These are phyloP conservation scores for Cladosporium sp. DNA, from an alignment of 2,329 filamentous ascomycete genomes.

Conservation along the genomic window DNA sequence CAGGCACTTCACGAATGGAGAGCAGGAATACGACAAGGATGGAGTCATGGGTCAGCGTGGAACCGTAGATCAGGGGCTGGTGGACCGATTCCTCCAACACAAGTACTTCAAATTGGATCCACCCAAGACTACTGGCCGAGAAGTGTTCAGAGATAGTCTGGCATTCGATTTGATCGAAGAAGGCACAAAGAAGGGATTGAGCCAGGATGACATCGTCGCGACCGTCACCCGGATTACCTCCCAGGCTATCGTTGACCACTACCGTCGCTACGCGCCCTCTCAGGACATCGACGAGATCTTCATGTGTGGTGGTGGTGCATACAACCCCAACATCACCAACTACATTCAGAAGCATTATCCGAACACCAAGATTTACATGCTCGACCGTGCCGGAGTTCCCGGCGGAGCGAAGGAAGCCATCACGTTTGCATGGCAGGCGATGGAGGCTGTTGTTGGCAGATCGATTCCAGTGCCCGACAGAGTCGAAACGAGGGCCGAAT, in stretches of 20 bases:
- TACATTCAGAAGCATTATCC: constrained; percentile 48
- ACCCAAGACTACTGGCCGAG: constrained; percentile 54
- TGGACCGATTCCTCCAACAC: constrained; percentile 29
- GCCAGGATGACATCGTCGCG: constrained; percentile 49
- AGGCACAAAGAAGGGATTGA: constrained; percentile 39
- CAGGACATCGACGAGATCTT: constrained; percentile 50
- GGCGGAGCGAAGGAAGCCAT: constrained; percentile 54
- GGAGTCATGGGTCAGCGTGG: constrained; percentile 26
- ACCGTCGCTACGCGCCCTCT: constrained; percentile 43
- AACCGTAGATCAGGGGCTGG: constrained; percentile 26
- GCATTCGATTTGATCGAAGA: constrained; percentile 48
- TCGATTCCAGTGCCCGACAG: constrained; percentile 49
- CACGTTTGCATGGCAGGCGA: constrained; percentile 55
- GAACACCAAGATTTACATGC: constrained; percentile 45
- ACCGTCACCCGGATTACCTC: constrained; percentile 55
- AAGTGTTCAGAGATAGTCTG: constrained; percentile 54
- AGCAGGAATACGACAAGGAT: constrained; percentile 29
- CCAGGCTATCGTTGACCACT: constrained; percentile 50
- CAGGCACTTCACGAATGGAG: constrained; percentile 26
- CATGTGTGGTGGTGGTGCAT: constrained; percentile 55
- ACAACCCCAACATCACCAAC: constrained; percentile 51
- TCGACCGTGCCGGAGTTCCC: constrained; percentile 53
- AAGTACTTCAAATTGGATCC: constrained; percentile 47
- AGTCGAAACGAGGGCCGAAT: constrained; percentile 47
- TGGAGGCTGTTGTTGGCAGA: constrained; percentile 53